A percentile compares a stretch with the other conserved stretches of the same genome.
Evolutionary conservation across 768 basidiomycete species (phyloP).

Genomic region (Panus rudis): DNA sequence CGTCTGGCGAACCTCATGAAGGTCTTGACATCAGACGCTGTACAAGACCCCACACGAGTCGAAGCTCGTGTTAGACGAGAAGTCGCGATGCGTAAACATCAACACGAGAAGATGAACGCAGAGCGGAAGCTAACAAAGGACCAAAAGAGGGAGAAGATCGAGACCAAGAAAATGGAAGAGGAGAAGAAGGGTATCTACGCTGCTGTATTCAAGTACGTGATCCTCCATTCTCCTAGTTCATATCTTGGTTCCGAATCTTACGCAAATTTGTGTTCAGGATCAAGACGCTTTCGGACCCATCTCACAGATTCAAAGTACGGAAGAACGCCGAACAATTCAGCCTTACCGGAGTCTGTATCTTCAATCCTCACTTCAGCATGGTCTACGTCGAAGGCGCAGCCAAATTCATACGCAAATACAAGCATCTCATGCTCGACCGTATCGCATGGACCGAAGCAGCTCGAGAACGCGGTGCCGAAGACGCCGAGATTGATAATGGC

Average conservation of each 20-base stretch:
- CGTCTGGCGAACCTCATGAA: constrained; percentile 96
- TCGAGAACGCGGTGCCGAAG: constrained; percentile 66
- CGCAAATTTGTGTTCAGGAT: constrained; percentile 41
- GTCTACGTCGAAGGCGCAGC: constrained; percentile 90
- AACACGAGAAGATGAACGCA: constrained; percentile 89
- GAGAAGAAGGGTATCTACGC: constrained; percentile 80
- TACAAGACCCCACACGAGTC: constrained; percentile 95
- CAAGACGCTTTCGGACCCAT: constrained; percentile 80
- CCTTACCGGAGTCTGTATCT: constrained; percentile 84
- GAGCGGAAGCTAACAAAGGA: constrained; percentile 91
- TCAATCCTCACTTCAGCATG: constrained; percentile 83
- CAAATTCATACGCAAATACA: constrained; percentile 83
- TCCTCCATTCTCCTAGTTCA: constrained; percentile 1
- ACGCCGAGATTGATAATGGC: constrained; percentile 57
- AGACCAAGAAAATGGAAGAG: constrained; percentile 78
- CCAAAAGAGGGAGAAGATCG: constrained; percentile 79
- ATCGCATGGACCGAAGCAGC: constrained; percentile 94
- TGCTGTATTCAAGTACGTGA: constrained; percentile 84
- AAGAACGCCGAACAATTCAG: constrained; percentile 93
- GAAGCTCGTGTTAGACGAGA: constrained; percentile 93
- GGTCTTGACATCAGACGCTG: constrained; percentile 91
- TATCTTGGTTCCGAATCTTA: constrained; percentile 1
- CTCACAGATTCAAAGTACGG: constrained; percentile 93
- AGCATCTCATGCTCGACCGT: constrained; percentile 76
- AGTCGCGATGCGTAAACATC: constrained; percentile 82